Base-by-base conservation (phyloP, 257 asterid genomes). In the Solanum chilense region DNA sequence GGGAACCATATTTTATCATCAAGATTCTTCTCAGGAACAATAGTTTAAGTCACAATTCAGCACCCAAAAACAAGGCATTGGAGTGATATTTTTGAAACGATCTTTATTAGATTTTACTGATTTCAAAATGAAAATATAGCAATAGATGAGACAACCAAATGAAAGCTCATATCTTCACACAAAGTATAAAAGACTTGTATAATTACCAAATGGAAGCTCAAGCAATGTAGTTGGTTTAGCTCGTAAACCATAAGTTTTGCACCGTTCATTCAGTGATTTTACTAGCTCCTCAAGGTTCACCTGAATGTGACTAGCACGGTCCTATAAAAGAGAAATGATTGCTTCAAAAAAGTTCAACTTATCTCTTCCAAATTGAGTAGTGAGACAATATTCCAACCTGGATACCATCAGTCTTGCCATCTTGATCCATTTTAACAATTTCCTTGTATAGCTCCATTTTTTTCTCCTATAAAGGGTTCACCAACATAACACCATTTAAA, bases 161-260 rank as follows among this genome's bases (percentile, higher is more conserved):
- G 27, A 85, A 85, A 45, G 60, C 45, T 47, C 4, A 6, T 18
- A 47, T 81, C 27, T 27, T 41, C 42, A 44, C 78, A 29, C 14
- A 42, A 11, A 68, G 23, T 42, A 25, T 25, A 85, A n/a, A 31
- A 37, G 45, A 66, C 74, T 44, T 13, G 41, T 29, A 87, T 7
- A 82, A 86, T 66, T 95, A 96, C 99, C 99, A 93, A 95, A 96
- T 75, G 99, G 99, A 89, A 96, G 98, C 91, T 94, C 98, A 83
- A 96, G 92, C 81, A 96, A 92, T 82, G 98, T 91, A 75, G 94
- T 96, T 89, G 99, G 99, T 90, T 97, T 97, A 89, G 94, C 94
- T 58, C 98, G 99, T 49, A 97, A 85, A 84, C 99, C 99, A 93
- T 97, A 96, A 90, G 97, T 92, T 90, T 97, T 96, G 95, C 98